Base-by-base conservation (phyloP, 2,329 filamentous ascomycete genomes). In the Xylariaceae sp. region DNA sequence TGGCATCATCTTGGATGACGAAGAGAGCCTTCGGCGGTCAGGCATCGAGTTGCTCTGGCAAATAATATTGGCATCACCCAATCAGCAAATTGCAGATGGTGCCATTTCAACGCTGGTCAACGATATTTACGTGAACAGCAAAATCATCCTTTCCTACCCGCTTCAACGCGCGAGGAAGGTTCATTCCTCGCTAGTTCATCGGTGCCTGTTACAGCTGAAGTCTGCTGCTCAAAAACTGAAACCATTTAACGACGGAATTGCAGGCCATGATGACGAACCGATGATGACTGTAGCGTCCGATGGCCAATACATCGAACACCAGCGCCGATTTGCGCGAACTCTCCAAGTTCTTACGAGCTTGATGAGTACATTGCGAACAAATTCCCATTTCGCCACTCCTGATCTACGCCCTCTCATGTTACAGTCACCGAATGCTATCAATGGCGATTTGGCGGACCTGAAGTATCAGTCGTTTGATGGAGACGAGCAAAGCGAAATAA, bases 21-120 rank as follows among this genome's bases (percentile, higher is more conserved):
- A 77, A 7, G 72, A 76, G n/a, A 71, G 76, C 10, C 66, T 81
- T 26, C 73, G 79, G 60, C 79, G 75, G 56, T 80, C 70, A 59
- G 81, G 73, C 22, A 75, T 80, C 41, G 87, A 94, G 61, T 80
- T 91, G 53, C 74, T 96, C n/a, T 96, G 92, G 92, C 82, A 84
- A 21, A 82, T 96, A 62, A 83, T 92, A 32, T 73, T 95, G 49
- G 85, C 81, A 15, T 84, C 88, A 1, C 82, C 84, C 5, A 75
- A 80, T 36, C 74, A 79, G 36, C 80, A 77, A 0, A 84, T 95
- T 45, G 88, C 89, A 60, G 77, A 79, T 18, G 72, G 77, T 49
- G 87, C 89, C 1, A 90, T 87, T 29, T 77, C 76, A 47, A 83
- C 84, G 19, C 81, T 95, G 3, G 89, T 91, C 21, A 71, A 74